A percentile compares a stretch with the other conserved stretches of the same genome.
phyloP scores from a whole-genome alignment of 2,329 filamentous ascomycete genomes.

The Botrytis paeoniae region DNA sequence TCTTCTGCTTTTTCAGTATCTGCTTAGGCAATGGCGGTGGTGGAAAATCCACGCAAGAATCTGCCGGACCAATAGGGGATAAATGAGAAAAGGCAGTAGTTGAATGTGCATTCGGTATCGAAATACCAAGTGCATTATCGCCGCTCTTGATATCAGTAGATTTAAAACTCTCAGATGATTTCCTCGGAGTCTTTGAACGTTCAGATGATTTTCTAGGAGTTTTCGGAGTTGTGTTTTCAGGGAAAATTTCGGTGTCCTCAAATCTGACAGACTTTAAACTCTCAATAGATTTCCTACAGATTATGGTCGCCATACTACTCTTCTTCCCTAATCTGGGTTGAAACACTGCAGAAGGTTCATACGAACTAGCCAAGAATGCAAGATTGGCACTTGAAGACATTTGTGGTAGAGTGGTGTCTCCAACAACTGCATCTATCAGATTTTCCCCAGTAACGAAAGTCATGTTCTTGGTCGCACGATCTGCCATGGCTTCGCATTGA shows the following conservation, averaged over 20 bases:
- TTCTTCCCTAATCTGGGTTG: neutral
- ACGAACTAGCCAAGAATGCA: slow-evolving; percentile 16
- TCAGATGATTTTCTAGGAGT: neutral
- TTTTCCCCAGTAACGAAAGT: too few species aligned
- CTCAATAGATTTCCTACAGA: neutral
- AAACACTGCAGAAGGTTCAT: neutral
- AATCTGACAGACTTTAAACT: slow-evolving; percentile 16
- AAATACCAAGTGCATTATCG: slow-evolving; percentile 11
- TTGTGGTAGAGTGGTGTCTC: neutral
- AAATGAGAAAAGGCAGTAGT: neutral
- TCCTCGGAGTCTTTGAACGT: neutral
- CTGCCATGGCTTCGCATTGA: neutral
- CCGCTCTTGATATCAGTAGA: neutral
- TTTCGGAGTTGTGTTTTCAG: neutral
- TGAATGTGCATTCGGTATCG: neutral
- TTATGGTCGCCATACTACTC: neutral
- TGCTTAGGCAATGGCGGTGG: neutral
- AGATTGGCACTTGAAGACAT: neutral
- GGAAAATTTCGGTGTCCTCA: neutral
- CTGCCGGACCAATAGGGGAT: too few species aligned
- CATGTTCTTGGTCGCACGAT: neutral
- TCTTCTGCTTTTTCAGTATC: slow-evolving; percentile 1
- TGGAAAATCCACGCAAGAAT: neutral
- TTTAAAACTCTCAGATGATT: neutral
- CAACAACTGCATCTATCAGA: neutral